A percentile compares a stretch with the other conserved stretches of the same genome.
Conservation (phyloP, 1,284 basidiomycete genomes). For the Rhodotorula mucilaginosa region DNA sequence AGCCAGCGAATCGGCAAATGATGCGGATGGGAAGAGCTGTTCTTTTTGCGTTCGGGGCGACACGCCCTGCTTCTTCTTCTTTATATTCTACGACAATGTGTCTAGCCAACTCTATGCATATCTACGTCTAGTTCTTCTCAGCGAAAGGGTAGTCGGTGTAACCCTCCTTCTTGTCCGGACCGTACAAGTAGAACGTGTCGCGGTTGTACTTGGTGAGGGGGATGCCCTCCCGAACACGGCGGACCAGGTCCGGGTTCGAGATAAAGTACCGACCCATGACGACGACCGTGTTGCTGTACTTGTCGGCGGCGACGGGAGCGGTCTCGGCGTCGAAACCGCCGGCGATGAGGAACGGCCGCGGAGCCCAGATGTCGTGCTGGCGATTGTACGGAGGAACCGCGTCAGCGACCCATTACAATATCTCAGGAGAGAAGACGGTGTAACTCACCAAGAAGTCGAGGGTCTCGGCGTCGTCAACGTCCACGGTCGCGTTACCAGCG, state of each 20-base stretch:
- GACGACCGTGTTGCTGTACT: constrained; percentile 51
- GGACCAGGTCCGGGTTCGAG: constrained; percentile 57
- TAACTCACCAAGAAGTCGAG: constrained; percentile 34
- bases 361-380: constrained; percentile 33
- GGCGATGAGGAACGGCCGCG: constrained; percentile 27
- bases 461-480: constrained; percentile 23
- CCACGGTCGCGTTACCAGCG: constrained; percentile 32
- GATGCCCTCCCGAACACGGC: constrained; percentile 50
- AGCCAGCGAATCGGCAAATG: too few species aligned
- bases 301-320: constrained; percentile 44
- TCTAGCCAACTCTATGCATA: not conserved
- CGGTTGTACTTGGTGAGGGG: constrained; percentile 43
- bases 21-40: too few species aligned
- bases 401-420: not conserved
- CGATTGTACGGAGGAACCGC: too few species aligned
- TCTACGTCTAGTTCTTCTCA: not conserved
- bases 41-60: too few species aligned
- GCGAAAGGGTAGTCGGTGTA: constrained; percentile 36
- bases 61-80: too few species aligned
- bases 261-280: constrained; percentile 58
- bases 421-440: too few species aligned
- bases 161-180: constrained; percentile 24
- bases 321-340: constrained; percentile 49
- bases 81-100: too few species aligned
- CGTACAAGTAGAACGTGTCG: constrained; percentile 33